Evolutionary conservation across 768 basidiomycete genomes (phyloP).

Genomic region (Cystofilobasidium macerans): DNA sequence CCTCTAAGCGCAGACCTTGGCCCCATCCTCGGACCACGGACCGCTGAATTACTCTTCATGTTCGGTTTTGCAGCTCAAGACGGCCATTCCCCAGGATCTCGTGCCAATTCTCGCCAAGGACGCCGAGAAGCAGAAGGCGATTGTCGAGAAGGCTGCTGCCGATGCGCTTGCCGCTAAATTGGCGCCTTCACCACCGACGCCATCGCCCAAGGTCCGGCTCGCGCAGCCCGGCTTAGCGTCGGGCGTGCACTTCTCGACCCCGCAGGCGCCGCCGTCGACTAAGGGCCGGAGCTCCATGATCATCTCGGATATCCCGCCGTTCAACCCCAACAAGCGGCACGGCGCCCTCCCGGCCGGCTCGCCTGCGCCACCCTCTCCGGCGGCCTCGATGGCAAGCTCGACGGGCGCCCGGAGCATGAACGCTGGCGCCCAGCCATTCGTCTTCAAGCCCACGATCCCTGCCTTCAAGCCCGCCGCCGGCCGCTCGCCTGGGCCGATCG

Average conservation of each 20-base stretch:
- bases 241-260: slow-evolving; percentile 12
- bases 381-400: slow-evolving; percentile 31
- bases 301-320: slow-evolving; percentile 84
- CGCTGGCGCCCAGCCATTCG: slow-evolving; percentile 61
- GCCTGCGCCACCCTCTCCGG: slow-evolving; percentile 48
- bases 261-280: slow-evolving; percentile 27
- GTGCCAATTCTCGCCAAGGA: slow-evolving; percentile 88
- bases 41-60: no score
- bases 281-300: slow-evolving; percentile 50
- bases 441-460: slow-evolving; percentile 75
- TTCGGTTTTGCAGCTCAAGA: slow-evolving; percentile 68
- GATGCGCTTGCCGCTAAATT: slow-evolving; percentile 37
- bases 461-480: slow-evolving; percentile 53
- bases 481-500: slow-evolving; percentile 2
- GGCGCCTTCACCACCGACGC: slow-evolving; percentile 8
- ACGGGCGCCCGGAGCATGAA: slow-evolving; percentile 53
- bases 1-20: background rate
- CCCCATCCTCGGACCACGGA: background rate
- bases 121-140: slow-evolving; percentile 73
- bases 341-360: slow-evolving; percentile 34
- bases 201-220: slow-evolving; percentile 17
- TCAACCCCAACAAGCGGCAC: slow-evolving; percentile 49
- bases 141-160: slow-evolving; percentile 39
- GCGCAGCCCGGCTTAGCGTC: slow-evolving; percentile 11
- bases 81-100: slow-evolving; percentile 88